A percentile compares a stretch with the other conserved stretches of the same genome.
phyloP scores from a whole-genome alignment of 208 protist species.

The Leishmania aethiopica region DNA sequence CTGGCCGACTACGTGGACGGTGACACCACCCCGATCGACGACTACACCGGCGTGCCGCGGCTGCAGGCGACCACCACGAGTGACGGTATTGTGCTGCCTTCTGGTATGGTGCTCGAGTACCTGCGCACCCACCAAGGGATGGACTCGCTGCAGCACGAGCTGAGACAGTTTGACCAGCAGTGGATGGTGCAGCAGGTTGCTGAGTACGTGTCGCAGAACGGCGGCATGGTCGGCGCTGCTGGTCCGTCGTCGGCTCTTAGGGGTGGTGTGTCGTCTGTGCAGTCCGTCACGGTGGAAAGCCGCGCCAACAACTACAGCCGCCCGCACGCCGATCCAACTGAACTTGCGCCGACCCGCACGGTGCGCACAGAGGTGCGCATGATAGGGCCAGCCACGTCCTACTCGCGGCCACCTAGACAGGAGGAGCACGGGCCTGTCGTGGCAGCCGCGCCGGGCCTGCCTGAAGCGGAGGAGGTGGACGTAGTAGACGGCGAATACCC shows the following conservation, averaged over 20 bases:
- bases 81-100: slow-evolving; percentile 68
- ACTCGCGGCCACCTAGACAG: slow-evolving; percentile 5
- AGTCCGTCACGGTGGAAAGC: slow-evolving; percentile 74
- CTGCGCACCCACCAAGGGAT: slow-evolving; percentile 78
- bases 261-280: slow-evolving; percentile 23
- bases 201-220: slow-evolving; percentile 38
- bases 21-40: slow-evolving; percentile 72
- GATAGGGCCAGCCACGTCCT: slow-evolving; percentile 23
- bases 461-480: slow-evolving; percentile 25
- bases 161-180: slow-evolving; percentile 46
- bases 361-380: slow-evolving; percentile 69
- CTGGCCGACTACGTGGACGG: slow-evolving; percentile 44
- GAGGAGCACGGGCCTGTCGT: slow-evolving; percentile 23
- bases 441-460: background rate
- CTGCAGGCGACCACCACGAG: slow-evolving; percentile 52
- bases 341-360: slow-evolving; percentile 39
- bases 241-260: slow-evolving; percentile 22
- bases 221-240: slow-evolving; percentile 7
- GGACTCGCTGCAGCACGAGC: slow-evolving; percentile 79
- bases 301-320: slow-evolving; percentile 85
- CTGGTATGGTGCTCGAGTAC: slow-evolving; percentile 85
- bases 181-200: slow-evolving; percentile 41
- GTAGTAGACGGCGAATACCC: slow-evolving; percentile 57
- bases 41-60: slow-evolving; percentile 42
- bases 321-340: slow-evolving; percentile 54